phyloP scores from a whole-genome alignment of 2,329 filamentous ascomycete genomes.

The Pyrenophora teres region DNA sequence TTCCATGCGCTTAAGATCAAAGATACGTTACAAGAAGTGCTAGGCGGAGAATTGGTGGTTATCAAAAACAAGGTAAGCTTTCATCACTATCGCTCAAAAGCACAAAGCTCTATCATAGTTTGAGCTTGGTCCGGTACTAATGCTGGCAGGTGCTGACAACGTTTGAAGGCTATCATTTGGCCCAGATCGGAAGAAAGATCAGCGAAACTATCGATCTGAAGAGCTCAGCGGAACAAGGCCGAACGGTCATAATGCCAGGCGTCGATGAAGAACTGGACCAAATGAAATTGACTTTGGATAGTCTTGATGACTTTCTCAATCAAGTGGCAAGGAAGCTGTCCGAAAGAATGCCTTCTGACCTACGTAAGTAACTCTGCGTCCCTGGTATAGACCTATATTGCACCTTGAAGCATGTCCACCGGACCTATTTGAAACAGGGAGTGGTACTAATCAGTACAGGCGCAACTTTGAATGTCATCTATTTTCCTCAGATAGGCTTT shows the following conservation, averaged over 20 bases:
- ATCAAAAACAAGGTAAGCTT: constrained; percentile 59
- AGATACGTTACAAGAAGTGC: constrained; percentile 64
- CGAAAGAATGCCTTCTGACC: constrained; percentile 63
- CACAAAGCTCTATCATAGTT: neutral
- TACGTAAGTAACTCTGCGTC: constrained; percentile 36
- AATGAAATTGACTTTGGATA: constrained; percentile 77
- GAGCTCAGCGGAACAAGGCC: constrained; percentile 70
- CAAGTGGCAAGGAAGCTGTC: constrained; percentile 69
- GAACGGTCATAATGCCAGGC: constrained; percentile 73
- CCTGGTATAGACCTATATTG: too few relatives aligned
- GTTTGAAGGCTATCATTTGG: constrained; percentile 64
- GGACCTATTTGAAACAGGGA: too few relatives aligned
- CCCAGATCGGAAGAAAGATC: constrained; percentile 71
- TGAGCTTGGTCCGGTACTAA: neutral
- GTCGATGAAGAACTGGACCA: constrained; percentile 76
- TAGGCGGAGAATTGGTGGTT: constrained; percentile 57
- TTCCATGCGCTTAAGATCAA: constrained; percentile 72
- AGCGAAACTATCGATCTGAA: constrained; percentile 77
- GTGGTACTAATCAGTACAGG: neutral
- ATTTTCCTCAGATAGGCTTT: constrained; percentile 90
- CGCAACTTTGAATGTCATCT: constrained; percentile 73
- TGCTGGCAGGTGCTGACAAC: constrained; percentile 59
- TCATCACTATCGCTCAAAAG: neutral
- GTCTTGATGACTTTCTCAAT: constrained; percentile 74
- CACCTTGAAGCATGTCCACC: too few relatives aligned